Percentiles rank a stretch among this genome's conserved stretches.
Conservation (phyloP, 228 moss, liverwort and hornwort species). For the Sphagnum magellanicum region DNA sequence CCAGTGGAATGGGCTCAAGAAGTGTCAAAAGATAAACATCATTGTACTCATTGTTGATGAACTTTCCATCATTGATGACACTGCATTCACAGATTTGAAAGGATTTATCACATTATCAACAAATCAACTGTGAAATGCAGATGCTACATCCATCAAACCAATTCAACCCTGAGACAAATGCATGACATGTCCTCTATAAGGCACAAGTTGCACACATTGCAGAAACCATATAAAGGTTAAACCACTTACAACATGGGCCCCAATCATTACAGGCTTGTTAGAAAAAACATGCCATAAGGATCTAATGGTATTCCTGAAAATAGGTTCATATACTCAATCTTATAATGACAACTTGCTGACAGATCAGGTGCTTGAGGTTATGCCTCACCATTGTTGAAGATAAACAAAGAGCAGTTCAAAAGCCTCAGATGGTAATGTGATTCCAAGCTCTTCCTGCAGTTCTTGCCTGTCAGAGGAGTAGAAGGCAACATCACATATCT, state of each 20-base stretch:
- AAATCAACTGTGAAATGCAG: not conserved
- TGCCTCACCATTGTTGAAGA: slow-evolving; percentile 72
- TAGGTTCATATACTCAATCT: no score
- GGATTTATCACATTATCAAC: not conserved
- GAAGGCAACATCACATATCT: no score
- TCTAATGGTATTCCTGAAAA: no score
- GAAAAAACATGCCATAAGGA: no score
- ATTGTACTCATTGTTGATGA: slow-evolving; percentile 87
- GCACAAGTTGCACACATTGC: not conserved
- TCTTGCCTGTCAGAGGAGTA: slow-evolving; percentile 73
- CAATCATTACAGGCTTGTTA: no score
- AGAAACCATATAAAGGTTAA: not conserved
- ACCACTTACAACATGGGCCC: no score
- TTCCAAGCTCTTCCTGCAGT: slow-evolving; percentile 90
- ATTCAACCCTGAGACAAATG: not conserved
- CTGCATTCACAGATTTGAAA: slow-evolving; percentile 24
- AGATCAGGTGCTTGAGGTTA: not conserved
- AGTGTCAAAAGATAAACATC: slow-evolving; percentile 93
- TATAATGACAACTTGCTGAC: no score
- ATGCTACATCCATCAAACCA: no score
- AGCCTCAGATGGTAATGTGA: slow-evolving; percentile 64
- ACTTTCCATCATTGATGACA: slow-evolving; percentile 73
- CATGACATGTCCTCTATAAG: not conserved
- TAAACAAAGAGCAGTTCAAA: slow-evolving; percentile 81
- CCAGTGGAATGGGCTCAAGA: slow-evolving; percentile 76